phyloP scores from a whole-genome alignment of 1,284 basidiomycete species.

The Ganoderma leucocontextum region DNA sequence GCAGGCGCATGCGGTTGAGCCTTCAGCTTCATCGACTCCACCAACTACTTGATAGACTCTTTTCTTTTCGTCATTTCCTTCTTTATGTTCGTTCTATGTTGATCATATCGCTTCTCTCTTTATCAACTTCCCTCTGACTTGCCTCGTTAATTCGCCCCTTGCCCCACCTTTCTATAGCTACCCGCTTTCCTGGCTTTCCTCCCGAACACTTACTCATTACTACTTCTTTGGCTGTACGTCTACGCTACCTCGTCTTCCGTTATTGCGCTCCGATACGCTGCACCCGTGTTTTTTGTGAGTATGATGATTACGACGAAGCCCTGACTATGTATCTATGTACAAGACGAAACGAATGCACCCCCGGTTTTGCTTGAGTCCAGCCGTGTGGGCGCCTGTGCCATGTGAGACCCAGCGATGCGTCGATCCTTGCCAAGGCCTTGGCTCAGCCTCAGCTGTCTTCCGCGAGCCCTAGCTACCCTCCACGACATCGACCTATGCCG shows the following conservation, averaged over 20 bases:
- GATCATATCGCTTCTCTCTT: slow-evolving; percentile 1
- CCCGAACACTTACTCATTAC: slow-evolving; percentile 4
- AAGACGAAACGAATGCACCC: not conserved
- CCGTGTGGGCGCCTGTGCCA: too few species aligned
- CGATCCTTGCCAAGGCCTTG: too few species aligned
- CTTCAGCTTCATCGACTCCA: not conserved
- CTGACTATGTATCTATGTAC: slow-evolving; percentile 22
- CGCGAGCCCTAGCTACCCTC: not conserved
- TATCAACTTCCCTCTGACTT: not conserved
- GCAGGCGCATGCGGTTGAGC: not conserved
- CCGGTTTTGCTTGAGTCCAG: not conserved
- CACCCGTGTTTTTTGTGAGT: slow-evolving; percentile 7
- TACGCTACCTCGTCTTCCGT: slow-evolving; percentile 7
- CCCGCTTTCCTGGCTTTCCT: slow-evolving; percentile 4
- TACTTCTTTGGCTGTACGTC: slow-evolving; percentile 1
- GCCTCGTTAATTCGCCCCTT: not conserved
- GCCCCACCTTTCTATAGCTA: not conserved
- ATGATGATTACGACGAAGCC: slow-evolving; percentile 11
- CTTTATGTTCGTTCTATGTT: not conserved
- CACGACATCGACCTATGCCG: not conserved
- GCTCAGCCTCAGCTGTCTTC: too few species aligned
- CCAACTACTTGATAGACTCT: slow-evolving; percentile 10
- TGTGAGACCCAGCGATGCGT: too few species aligned
- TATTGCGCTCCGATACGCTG: slow-evolving; percentile 8
- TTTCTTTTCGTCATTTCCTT: not conserved